Evolutionary conservation across 2,329 filamentous ascomycete species (phyloP), one percentile per base, ranked within the genome.

Genomic region (Shiraia bambusicola): DNA sequence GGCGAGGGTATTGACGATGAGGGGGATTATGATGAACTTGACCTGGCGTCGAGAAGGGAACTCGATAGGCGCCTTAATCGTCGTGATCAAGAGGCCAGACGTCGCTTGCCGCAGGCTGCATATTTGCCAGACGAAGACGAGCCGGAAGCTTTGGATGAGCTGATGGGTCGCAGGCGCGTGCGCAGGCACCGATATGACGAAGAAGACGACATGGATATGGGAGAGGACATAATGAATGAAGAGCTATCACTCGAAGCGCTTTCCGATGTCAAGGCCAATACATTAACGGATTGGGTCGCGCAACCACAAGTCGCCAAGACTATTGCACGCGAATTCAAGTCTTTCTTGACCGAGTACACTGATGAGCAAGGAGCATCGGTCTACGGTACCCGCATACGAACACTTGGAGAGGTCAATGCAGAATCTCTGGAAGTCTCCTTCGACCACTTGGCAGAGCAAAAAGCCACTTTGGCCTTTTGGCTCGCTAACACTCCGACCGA

Each of bases 341-440:
- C 88, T 3, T 98, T 98, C 75, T 75, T 98, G 59, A 97, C 93
- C 9, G 92, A 96, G 58, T 97, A 94, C 68, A 95, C 85, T 5
- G 93, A 98, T 61, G 83, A 90, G 39, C 83, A 86, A 51, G 91
- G 90, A 40, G 85, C 83, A 4, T 98, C 93, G 0, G 90, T 98
- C 36, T 98, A 98, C 67, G 93, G 93, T 39, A 91, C 89, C 56
- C 87, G 91, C 41, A 95, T 98, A 54, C 83, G 89, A 54, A 96
- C 88, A 0, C 82, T 98, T n/a, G 94, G 93, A 75, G 92, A 97
- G 71, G 79, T 96, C 66, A 98, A 98, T 68, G 89, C 91, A 34
- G 94, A 97, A 71, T 90, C 92, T 28, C 80, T 98, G 3, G 93
- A 98, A 67, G 90, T 98, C 32, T 96, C 91, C 2, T 98, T 95